Conservation (phyloP, 75 land plant genomes). For the Sequoia sempervirens region DNA sequence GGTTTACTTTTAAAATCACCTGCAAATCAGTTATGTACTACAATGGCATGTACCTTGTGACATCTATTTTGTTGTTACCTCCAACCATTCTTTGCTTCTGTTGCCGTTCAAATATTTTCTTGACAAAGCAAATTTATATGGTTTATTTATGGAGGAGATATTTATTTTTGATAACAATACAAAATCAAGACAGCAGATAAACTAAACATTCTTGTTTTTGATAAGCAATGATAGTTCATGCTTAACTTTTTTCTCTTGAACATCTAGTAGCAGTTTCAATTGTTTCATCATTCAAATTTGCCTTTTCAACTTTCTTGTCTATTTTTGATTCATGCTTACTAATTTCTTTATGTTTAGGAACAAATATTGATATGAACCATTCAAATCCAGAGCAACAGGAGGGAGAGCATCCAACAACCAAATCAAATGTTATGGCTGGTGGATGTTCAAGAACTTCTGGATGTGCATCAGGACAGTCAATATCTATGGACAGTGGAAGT, state of each 20-base stretch:
- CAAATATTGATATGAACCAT: neutral
- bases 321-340: neutral
- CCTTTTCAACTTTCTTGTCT: neutral
- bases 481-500: slow-evolving; percentile 29
- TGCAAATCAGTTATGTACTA: neutral
- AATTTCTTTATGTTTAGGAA: neutral
- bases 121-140: neutral
- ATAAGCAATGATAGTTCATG: neutral
- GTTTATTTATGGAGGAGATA: neutral
- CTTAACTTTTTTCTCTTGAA: neutral
- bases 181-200: neutral
- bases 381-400: neutral
- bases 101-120: neutral
- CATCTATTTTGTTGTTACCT: neutral
- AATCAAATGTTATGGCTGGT: neutral
- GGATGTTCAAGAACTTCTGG: slow-evolving; percentile 8
- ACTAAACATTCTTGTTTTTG: neutral
- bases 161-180: neutral
- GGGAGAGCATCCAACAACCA: neutral
- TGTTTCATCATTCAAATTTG: neutral
- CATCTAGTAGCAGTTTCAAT: neutral
- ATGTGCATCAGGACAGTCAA: slow-evolving; percentile 17
- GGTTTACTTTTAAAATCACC: neutral
- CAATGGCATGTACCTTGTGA: neutral
- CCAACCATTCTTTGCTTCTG: neutral